Conservation (phyloP, 345 rosid species). For the Populus ilicifolia region DNA sequence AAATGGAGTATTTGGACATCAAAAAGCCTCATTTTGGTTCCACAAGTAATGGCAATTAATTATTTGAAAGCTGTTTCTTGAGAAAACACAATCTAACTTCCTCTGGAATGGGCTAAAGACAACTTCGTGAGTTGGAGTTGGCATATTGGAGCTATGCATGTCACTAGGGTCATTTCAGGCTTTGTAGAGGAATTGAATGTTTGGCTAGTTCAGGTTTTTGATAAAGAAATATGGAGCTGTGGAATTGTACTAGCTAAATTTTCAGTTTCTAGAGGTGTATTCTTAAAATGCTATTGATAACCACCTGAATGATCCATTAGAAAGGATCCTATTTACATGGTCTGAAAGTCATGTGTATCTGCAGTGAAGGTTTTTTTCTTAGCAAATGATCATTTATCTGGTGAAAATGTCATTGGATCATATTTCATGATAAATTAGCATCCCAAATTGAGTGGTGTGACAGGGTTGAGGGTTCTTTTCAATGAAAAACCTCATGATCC, state of each 20-base stretch:
- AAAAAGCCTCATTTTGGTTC: background rate
- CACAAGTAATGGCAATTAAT: background rate
- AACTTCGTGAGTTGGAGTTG: background rate
- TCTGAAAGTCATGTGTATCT: background rate
- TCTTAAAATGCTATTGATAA: background rate
- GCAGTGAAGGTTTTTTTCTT: background rate
- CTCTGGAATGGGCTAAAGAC: background rate
- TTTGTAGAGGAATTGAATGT: background rate
- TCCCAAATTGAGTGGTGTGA: background rate
- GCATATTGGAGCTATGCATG: background rate
- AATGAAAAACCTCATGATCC: background rate
- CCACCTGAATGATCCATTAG: background rate
- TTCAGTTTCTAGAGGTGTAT: background rate
- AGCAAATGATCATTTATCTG: background rate
- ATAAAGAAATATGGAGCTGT: background rate
- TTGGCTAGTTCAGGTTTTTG: background rate
- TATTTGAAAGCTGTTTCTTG: background rate
- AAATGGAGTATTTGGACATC: background rate
- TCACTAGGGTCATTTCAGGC: background rate
- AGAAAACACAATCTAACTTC: background rate
- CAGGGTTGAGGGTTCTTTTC: background rate
- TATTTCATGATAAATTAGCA: background rate
- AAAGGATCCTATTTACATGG: background rate
- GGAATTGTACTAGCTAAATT: background rate
- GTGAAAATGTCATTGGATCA: background rate